Evolutionary conservation across 495 filamentous ascomycete genomes (phyloP).

Genomic region (Aspergillus homomorphus): DNA sequence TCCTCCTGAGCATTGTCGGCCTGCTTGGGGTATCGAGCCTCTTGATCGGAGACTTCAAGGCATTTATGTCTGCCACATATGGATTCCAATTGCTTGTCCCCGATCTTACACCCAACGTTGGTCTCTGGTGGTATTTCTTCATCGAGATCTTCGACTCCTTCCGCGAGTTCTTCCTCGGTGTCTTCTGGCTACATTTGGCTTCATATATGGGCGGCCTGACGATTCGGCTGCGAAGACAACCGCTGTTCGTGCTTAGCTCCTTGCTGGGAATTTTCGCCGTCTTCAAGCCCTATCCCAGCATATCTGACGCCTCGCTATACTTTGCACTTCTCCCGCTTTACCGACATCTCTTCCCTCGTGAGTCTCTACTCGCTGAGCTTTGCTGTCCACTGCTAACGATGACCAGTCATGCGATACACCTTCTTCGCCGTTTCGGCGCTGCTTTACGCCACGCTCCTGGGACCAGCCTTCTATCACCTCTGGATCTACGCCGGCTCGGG

Average conservation of each 20-base stretch:
- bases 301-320: slow-evolving; percentile 81
- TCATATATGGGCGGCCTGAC: slow-evolving; percentile 84
- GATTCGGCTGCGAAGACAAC: slow-evolving; percentile 75
- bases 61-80: slow-evolving; percentile 86
- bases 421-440: slow-evolving; percentile 80
- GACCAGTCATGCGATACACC: slow-evolving; percentile 81
- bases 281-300: slow-evolving; percentile 94
- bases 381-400: slow-evolving; percentile 16
- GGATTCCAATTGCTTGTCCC: slow-evolving; percentile 87
- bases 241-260: slow-evolving; percentile 76
- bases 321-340: slow-evolving; percentile 83
- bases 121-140: slow-evolving; percentile 99
- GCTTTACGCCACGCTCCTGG: slow-evolving; percentile 82
- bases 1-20: slow-evolving; percentile 44
- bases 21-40: slow-evolving; percentile 71
- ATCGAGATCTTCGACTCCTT: slow-evolving; percentile 99
- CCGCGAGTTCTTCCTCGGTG: slow-evolving; percentile 91
- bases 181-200: slow-evolving; percentile 94
- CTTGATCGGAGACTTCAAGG: slow-evolving; percentile 74
- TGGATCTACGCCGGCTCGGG: slow-evolving; percentile 99
- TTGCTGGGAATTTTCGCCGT: slow-evolving; percentile 84
- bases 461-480: slow-evolving; percentile 92
- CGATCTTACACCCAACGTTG: slow-evolving; percentile 91
- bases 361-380: slow-evolving; percentile 30
- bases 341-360: slow-evolving; percentile 85